These are phyloP conservation scores for Harringtonia lauricola DNA, from an alignment of 2,329 filamentous ascomycete genomes.

Conservation along the genomic window DNA sequence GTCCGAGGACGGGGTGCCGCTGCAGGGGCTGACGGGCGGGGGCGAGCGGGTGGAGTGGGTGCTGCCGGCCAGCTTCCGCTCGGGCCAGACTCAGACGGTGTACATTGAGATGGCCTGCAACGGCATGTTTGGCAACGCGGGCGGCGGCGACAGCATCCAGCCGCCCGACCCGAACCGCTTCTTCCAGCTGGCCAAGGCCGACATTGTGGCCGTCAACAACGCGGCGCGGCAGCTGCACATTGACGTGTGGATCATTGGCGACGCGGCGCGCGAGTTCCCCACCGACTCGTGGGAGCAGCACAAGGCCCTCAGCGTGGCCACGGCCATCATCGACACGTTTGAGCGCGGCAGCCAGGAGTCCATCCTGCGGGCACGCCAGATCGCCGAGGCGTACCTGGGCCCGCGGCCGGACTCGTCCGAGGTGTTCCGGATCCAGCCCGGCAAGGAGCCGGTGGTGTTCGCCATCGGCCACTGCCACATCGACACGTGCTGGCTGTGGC, in stretches of 20 bases:
- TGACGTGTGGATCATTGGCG: conserved; percentile 92
- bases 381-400: conserved; percentile 76
- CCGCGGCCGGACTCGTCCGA: conserved; percentile 68
- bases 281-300: conserved; percentile 82
- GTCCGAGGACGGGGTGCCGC: conserved; percentile 76
- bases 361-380: conserved; percentile 68
- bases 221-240: conserved; percentile 74
- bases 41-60: conserved; percentile 89
- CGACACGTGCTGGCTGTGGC: conserved; percentile 97
- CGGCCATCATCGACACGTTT: conserved; percentile 82
- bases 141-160: conserved; percentile 72
- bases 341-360: conserved; percentile 69
- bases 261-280: conserved; percentile 86
- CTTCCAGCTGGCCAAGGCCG: conserved; percentile 64
- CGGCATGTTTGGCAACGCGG: conserved; percentile 91
- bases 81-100: conserved; percentile 77
- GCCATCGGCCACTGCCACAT: conserved; percentile 96
- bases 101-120: conserved; percentile 99
- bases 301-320: conserved; percentile 71
- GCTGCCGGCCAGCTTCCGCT: conserved; percentile 67
- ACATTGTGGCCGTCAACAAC: conserved; percentile 82
- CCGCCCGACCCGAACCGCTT: conserved; percentile 78
- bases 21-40: conserved; percentile 85
- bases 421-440: conserved; percentile 67
- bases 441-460: conserved; percentile 65